Percentiles rank a stretch among this genome's conserved stretches.
Conservation (phyloP, 2,329 filamentous ascomycete genomes). For the Fusarium xyrophilum region DNA sequence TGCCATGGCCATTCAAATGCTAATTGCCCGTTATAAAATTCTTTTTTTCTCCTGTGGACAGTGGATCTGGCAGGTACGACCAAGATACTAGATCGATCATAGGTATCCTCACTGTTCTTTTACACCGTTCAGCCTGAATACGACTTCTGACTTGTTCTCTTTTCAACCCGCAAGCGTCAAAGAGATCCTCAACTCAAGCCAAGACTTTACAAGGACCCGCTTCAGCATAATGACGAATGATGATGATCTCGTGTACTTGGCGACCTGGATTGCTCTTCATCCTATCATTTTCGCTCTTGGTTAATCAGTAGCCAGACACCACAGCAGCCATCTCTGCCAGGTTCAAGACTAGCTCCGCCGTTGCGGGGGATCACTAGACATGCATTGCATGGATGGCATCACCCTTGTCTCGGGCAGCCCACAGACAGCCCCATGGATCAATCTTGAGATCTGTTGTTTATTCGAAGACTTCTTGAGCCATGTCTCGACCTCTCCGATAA, state of each 20-base stretch:
- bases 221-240: slow-evolving; percentile 16
- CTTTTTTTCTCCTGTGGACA: background rate
- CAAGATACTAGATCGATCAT: background rate
- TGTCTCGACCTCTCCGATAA: slow-evolving; percentile 24
- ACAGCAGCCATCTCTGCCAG: background rate
- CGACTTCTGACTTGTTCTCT: background rate
- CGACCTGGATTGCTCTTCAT: background rate
- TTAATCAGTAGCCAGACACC: background rate
- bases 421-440: slow-evolving; percentile 8
- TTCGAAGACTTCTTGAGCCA: slow-evolving; percentile 38
- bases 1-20: background rate
- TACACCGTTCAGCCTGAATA: background rate
- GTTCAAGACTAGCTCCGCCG: background rate
- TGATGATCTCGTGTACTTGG: slow-evolving; percentile 1
- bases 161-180: slow-evolving; percentile 3
- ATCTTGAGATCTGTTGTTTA: slow-evolving; percentile 22
- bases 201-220: background rate
- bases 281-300: background rate
- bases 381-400: slow-evolving; percentile 8
- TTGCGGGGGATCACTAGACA: background rate
- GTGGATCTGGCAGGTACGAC: background rate
- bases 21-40: background rate
- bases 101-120: background rate
- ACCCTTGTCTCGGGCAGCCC: slow-evolving; percentile 24
- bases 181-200: background rate